These are phyloP conservation scores for Pontederia crassipes DNA, from an alignment of 176 grass and related monocot genomes.

Conservation along the genomic window DNA sequence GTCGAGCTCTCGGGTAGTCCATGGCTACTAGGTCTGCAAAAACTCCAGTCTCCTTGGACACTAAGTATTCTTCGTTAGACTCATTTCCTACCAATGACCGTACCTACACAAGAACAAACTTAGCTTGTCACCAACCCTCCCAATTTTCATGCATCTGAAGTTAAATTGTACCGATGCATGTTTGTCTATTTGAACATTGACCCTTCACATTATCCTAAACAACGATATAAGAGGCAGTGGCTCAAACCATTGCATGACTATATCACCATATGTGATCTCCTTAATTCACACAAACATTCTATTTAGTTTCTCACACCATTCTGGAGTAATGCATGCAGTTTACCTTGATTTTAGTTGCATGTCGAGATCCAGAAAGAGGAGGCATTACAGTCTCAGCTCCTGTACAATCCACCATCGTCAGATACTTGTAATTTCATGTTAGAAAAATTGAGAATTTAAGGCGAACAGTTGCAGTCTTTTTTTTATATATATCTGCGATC, in stretches of 20 bases:
- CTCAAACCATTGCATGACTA: neutral
- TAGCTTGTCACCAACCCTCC: neutral
- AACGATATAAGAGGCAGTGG: no score
- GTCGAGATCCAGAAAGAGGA: neutral
- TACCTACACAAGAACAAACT: neutral
- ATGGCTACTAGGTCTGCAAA: conserved; percentile 22
- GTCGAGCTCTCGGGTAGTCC: conserved; percentile 24
- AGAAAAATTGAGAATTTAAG: neutral
- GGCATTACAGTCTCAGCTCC: neutral
- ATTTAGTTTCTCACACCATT: neutral
- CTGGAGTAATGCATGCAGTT: neutral
- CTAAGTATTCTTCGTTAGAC: conserved; percentile 13
- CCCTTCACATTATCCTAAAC: no score
- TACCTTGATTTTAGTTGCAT: neutral
- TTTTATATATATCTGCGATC: neutral
- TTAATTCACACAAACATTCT: neutral
- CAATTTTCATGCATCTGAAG: no score
- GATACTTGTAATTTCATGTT: neutral
- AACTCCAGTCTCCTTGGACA: conserved; percentile 12
- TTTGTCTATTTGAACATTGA: no score
- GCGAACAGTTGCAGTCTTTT: neutral
- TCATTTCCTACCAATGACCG: conserved; percentile 15
- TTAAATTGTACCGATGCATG: no score
- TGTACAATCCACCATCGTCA: neutral
- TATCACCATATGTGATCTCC: neutral